Evolutionary conservation across 2,329 filamentous ascomycete species (phyloP), one percentile per base, ranked within the genome.

Genomic region (Xylariaceae sp.): DNA sequence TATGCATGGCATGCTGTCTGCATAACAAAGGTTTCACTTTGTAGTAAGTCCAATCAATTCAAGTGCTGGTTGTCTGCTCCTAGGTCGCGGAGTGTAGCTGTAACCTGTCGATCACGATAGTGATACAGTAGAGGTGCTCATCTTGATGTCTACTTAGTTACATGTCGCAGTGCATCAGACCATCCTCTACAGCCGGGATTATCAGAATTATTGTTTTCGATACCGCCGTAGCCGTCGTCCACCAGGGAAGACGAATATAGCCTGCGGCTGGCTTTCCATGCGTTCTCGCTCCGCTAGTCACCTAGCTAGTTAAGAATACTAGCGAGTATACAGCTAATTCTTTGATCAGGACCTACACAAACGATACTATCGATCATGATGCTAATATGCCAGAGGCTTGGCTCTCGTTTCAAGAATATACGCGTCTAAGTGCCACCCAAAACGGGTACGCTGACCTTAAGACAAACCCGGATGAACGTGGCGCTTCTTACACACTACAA

Each of bases 401-500:
- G 9, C 23, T 26, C 23, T 53, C 37, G 12, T 47, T 48, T 32
- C n/a, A 21, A 14, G 12, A 29, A 46, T 20, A 47, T 42, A 49
- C 29, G 23, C 43, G 45, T 54, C 52, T 51, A 40, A 26, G 55
- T 51, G 41, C 49, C 49, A 48, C 52, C 56, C 14, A 52, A 60
- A 60, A 49, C 51, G 57, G 51, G 50, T 45, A 53, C 47, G 47
- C 37, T 20, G 26, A 41, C 43, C 47, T 56, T 48, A 12, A 45
- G 14, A 54, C 49, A 54, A 47, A 40, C 50, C 50, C 48, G 48
- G 52, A 40, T 50, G 54, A 57, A 26, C 60, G 54, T 60, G 57
- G 49, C 57, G 54, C 49, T 60, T 40, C 46, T 9, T 44, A 37
- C 50, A 57, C 50, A 50, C 52, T 48, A 55, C 60, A 54, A 52